Percentiles rank a stretch among this genome's conserved stretches.
Conservation (phyloP, 306 rosid genomes). For the Lithocarpus polystachyus region DNA sequence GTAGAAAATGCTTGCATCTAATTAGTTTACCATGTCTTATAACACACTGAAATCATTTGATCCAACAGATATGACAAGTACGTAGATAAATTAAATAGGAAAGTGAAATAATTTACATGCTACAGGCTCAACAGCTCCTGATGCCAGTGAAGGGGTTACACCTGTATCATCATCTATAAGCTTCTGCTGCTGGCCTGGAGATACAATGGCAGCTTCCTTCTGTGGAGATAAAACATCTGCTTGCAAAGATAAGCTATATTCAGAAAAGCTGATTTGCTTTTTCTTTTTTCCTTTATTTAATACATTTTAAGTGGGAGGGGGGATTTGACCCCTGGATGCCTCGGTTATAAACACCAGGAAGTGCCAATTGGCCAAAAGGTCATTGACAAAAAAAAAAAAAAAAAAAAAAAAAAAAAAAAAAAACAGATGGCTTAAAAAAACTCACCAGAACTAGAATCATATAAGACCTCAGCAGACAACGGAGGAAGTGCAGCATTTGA, state of each 20-base stretch:
- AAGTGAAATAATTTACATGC: conserved; percentile 64
- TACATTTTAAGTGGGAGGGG: too few species aligned
- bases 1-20: conserved; percentile 60
- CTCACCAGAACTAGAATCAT: conserved; percentile 67
- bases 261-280: conserved; percentile 24
- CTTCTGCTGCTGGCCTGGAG: conserved; percentile 59
- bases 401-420: conserved; percentile 4
- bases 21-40: conserved; percentile 41
- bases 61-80: conserved; percentile 1
- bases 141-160: conserved; percentile 56
- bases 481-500: conserved; percentile 65
- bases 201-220: conserved; percentile 46
- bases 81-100: conserved; percentile 11
- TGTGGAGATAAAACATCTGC: conserved; percentile 61
- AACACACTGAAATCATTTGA: conserved; percentile 6
- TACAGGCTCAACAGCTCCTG: conserved; percentile 53
- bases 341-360: too few species aligned
- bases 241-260: conserved; percentile 29
- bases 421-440: conserved; percentile 13
- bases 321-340: background rate
- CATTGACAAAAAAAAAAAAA: background rate
- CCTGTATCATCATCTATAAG: conserved; percentile 57
- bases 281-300: too few species aligned
- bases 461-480: conserved; percentile 71
- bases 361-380: too few species aligned